Evolutionary conservation across 176 grass and related monocot species (phyloP).

Genomic region (Oryza officinalis): DNA sequence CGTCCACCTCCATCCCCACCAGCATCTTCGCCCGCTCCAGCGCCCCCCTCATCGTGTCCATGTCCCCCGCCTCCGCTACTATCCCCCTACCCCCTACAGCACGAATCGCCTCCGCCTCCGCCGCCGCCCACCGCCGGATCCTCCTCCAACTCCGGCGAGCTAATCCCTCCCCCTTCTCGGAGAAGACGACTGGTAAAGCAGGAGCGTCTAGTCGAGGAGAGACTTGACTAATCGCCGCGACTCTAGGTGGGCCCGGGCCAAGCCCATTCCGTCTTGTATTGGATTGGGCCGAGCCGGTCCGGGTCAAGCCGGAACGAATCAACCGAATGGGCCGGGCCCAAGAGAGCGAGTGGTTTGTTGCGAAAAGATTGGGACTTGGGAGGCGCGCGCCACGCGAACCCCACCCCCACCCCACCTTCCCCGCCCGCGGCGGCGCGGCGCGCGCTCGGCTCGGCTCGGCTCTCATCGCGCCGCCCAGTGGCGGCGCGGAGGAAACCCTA

Average conservation of each 20-base stretch:
- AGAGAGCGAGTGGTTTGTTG: too few relatives aligned
- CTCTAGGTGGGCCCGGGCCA: not conserved
- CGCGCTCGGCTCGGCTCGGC: not conserved
- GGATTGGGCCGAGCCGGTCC: too few relatives aligned
- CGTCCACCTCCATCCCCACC: slow-evolving; percentile 88
- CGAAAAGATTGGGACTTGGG: not conserved
- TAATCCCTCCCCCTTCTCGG: not conserved
- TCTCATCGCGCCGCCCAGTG: not conserved
- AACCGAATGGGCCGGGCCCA: too few relatives aligned
- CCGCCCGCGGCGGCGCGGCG: too few relatives aligned
- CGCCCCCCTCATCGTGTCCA: slow-evolving; percentile 81
- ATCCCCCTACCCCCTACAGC: too few relatives aligned
- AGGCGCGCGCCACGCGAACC: not conserved
- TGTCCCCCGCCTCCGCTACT: slow-evolving; percentile 2
- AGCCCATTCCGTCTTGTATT: too few relatives aligned
- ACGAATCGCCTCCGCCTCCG: not conserved
- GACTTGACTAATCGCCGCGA: too few relatives aligned
- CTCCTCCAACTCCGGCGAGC: not conserved
- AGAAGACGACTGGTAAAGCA: not conserved
- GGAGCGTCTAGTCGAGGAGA: too few relatives aligned
- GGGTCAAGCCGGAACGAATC: too few relatives aligned
- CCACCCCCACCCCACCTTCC: too few relatives aligned
- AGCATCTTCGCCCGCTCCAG: slow-evolving; percentile 99
- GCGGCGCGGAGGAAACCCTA: not conserved
- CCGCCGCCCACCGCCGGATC: not conserved